Conservation (phyloP, 257 asterid species). For the Solanum lignicaule region DNA sequence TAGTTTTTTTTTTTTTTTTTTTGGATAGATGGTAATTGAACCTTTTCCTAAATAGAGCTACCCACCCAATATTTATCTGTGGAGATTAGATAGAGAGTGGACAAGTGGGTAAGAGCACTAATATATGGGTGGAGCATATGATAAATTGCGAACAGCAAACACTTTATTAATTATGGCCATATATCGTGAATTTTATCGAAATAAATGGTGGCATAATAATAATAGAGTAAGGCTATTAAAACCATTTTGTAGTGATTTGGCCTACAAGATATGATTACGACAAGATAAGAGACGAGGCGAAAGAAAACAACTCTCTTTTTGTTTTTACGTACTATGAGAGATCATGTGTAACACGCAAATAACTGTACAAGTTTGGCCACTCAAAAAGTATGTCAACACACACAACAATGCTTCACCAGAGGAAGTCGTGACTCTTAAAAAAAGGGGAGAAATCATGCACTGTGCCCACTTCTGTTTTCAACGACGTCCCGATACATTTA, state of each 20-base stretch:
- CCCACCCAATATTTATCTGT: background rate
- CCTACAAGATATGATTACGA: background rate
- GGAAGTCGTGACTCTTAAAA: background rate
- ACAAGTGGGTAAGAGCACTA: constrained; percentile 1
- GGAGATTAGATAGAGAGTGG: background rate
- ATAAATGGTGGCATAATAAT: background rate
- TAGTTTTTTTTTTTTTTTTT: background rate
- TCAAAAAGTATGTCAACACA: background rate
- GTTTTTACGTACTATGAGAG: background rate
- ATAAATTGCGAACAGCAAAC: background rate
- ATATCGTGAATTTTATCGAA: background rate
- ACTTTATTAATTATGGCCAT: background rate
- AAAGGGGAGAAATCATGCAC: background rate
- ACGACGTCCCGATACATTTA: background rate
- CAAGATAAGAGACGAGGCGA: background rate
- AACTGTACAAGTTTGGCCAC: background rate
- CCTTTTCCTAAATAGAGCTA: background rate
- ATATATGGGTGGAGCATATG: background rate
- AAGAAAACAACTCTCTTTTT: background rate
- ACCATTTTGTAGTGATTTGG: background rate
- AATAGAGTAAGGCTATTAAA: background rate
- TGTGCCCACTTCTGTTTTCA: background rate
- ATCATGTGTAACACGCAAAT: background rate
- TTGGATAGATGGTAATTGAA: background rate
- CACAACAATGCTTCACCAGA: background rate